A percentile compares a stretch with the other conserved stretches of the same genome.
These are phyloP conservation scores for Penicillium sp. DNA, from an alignment of 2,329 filamentous ascomycete species.

Conservation along the genomic window DNA sequence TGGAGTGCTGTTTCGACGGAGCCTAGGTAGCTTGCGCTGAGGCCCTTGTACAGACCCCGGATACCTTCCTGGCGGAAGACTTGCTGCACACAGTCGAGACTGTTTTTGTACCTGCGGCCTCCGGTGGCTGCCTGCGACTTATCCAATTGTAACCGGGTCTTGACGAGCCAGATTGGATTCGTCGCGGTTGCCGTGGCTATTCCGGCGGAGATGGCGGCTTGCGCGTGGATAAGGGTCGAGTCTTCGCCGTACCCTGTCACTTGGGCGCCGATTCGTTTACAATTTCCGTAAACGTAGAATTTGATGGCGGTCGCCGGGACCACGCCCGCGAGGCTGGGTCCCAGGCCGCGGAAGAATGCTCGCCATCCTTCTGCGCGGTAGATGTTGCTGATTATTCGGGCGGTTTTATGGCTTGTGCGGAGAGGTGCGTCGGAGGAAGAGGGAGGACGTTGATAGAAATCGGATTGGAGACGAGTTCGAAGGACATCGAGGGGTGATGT, in stretches of 20 bases:
- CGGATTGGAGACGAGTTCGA: slow-evolving; percentile 92
- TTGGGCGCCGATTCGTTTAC: slow-evolving; percentile 34
- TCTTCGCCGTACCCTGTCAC: slow-evolving; percentile 30
- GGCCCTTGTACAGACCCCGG: slow-evolving; percentile 80
- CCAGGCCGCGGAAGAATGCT: slow-evolving; percentile 38
- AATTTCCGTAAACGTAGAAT: slow-evolving; percentile 41
- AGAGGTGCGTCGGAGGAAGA: slow-evolving; percentile 48
- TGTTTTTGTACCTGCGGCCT: slow-evolving; percentile 47
- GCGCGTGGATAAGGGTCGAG: slow-evolving; percentile 32
- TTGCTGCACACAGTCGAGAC: slow-evolving; percentile 67
- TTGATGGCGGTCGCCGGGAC: slow-evolving; percentile 41
- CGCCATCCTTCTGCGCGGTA: slow-evolving; percentile 39
- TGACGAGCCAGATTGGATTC: slow-evolving; percentile 54
- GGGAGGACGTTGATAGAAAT: slow-evolving; percentile 75
- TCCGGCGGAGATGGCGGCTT: slow-evolving; percentile 36
- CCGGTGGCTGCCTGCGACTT: slow-evolving; percentile 30
- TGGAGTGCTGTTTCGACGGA: slow-evolving; percentile 38
- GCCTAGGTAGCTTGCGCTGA: slow-evolving; percentile 65
- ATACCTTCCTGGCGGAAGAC: slow-evolving; percentile 85
- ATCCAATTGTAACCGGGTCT: slow-evolving; percentile 64
- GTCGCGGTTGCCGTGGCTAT: slow-evolving; percentile 38
- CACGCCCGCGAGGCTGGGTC: slow-evolving; percentile 40
- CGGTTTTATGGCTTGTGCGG: slow-evolving; percentile 28
- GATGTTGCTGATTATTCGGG: slow-evolving; percentile 37
- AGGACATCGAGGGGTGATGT: slow-evolving; percentile 96